Evolutionary conservation across 805 yeast genomes (phyloP).

Genomic region (Metschnikowia cerradonensis): DNA sequence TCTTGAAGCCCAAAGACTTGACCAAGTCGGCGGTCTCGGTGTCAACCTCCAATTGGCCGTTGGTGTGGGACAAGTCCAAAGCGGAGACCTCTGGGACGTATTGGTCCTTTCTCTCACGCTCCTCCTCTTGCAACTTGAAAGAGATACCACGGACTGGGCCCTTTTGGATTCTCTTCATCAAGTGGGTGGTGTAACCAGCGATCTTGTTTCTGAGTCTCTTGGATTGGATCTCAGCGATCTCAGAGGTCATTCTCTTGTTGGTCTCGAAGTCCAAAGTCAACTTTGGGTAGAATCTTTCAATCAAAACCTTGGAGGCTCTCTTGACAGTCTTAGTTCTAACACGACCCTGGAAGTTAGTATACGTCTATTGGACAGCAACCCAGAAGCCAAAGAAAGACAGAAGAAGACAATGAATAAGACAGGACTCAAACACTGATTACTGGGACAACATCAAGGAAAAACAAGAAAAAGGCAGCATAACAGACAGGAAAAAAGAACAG

Average conservation of each 20-base stretch:
- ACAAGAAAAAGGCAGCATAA: too few relatives aligned
- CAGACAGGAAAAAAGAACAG: too few relatives aligned
- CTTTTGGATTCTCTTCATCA: conserved; percentile 99
- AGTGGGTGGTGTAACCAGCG: conserved; percentile 99
- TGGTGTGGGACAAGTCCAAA: conserved; percentile 94
- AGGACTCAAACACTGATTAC: too few relatives aligned
- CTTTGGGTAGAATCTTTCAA: conserved; percentile 99
- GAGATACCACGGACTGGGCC: conserved; percentile 99
- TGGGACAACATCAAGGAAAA: too few relatives aligned
- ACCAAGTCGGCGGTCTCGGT: conserved; percentile 94
- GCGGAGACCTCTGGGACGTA: conserved; percentile 99
- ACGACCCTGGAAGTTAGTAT: conserved; percentile 73
- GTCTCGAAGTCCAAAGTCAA: conserved; percentile 98
- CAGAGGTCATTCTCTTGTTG: conserved; percentile 99
- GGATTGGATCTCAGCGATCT: conserved; percentile 98
- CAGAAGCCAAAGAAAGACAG: neutral
- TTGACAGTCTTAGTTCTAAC: conserved; percentile 99
- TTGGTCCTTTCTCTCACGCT: conserved; percentile 99
- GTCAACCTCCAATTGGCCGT: conserved; percentile 95
- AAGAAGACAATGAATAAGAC: too few relatives aligned
- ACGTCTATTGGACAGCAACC: neutral
- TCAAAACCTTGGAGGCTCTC: conserved; percentile 99
- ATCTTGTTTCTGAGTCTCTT: conserved; percentile 99
- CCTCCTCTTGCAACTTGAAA: conserved; percentile 99
- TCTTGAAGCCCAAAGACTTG: conserved; percentile 83